Percentiles rank a stretch among this genome's conserved stretches.
Evolutionary conservation across 2,329 filamentous ascomycete genomes (phyloP).

Genomic region (Aureobasidium sp.): DNA sequence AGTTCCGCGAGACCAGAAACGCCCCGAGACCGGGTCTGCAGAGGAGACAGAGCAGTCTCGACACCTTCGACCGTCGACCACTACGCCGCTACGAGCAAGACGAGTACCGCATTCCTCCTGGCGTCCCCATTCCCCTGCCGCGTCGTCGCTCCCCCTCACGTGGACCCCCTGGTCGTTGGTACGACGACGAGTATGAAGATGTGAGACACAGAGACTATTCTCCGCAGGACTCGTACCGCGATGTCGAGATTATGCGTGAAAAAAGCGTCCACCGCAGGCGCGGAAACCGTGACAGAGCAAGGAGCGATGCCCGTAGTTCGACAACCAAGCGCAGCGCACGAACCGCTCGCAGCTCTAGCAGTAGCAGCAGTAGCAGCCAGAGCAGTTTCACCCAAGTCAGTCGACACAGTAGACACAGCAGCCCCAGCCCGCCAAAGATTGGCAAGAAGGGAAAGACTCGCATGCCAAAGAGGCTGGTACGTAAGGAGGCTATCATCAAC

Average conservation of each 20-base stretch:
- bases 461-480: slow-evolving; percentile 72
- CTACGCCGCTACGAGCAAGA: slow-evolving; percentile 46
- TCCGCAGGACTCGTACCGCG: slow-evolving; percentile 37
- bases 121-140: slow-evolving; percentile 61
- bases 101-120: slow-evolving; percentile 54
- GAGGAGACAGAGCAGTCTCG: slow-evolving; percentile 77
- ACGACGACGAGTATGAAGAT: slow-evolving; percentile 62
- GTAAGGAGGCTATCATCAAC: slow-evolving; percentile 71
- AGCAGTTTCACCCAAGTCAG: slow-evolving; percentile 29
- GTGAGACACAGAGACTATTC: slow-evolving; percentile 37
- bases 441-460: slow-evolving; percentile 73
- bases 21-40: slow-evolving; percentile 58
- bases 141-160: slow-evolving; percentile 48
- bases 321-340: slow-evolving; percentile 12
- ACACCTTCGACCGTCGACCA: slow-evolving; percentile 77
- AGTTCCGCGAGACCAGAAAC: slow-evolving; percentile 26
- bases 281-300: slow-evolving; percentile 16
- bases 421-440: slow-evolving; percentile 24
- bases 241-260: slow-evolving; percentile 40
- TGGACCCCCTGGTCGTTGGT: slow-evolving; percentile 43
- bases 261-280: slow-evolving; percentile 30
- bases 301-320: slow-evolving; percentile 16
- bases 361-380: slow-evolving; percentile 31
- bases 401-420: slow-evolving; percentile 17
- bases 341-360: slow-evolving; percentile 17